These are phyloP conservation scores for Talaromyces piceae DNA, from an alignment of 2,329 filamentous ascomycete species.

Conservation along the genomic window DNA sequence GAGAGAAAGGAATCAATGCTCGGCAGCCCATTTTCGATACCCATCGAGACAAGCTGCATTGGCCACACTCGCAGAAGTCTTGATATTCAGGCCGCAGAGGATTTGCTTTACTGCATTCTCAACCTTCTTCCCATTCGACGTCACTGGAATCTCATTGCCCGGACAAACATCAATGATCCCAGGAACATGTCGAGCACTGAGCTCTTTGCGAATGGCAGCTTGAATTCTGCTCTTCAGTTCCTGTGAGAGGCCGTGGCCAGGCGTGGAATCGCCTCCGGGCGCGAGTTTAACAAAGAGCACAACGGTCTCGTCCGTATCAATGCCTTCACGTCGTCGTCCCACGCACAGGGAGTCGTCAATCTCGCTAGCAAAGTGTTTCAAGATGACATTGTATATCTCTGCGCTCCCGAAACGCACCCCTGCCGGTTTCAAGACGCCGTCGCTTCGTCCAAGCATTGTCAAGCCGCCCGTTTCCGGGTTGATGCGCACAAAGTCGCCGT, in stretches of 20 bases:
- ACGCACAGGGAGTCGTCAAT: constrained; percentile 85
- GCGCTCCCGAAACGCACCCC: constrained; percentile 89
- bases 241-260: constrained; percentile 43
- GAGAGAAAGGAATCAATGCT: constrained; percentile 27
- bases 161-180: constrained; percentile 72
- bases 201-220: constrained; percentile 61
- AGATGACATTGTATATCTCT: constrained; percentile 92
- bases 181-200: constrained; percentile 86
- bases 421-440: constrained; percentile 86
- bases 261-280: constrained; percentile 11
- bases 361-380: constrained; percentile 69
- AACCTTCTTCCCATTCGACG: constrained; percentile 95
- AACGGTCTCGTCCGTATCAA: constrained; percentile 76
- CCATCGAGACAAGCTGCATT: constrained; percentile 83
- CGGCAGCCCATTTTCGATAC: constrained; percentile 70
- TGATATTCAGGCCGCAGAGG: constrained; percentile 75
- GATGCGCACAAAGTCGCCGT: constrained; percentile 80
- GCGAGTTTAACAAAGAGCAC: constrained; percentile 80
- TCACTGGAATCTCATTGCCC: constrained; percentile 68
- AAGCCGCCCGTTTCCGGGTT: constrained; percentile 68
- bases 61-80: constrained; percentile 86
- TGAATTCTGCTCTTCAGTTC: constrained; percentile 60
- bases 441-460: constrained; percentile 84
- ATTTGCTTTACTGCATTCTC: constrained; percentile 97
- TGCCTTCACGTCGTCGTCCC: constrained; percentile 60